A percentile compares a stretch with the other conserved stretches of the same genome.
Evolutionary conservation across 2,329 filamentous ascomycete species (phyloP).

Genomic region (Hansfordia pulvinata): DNA sequence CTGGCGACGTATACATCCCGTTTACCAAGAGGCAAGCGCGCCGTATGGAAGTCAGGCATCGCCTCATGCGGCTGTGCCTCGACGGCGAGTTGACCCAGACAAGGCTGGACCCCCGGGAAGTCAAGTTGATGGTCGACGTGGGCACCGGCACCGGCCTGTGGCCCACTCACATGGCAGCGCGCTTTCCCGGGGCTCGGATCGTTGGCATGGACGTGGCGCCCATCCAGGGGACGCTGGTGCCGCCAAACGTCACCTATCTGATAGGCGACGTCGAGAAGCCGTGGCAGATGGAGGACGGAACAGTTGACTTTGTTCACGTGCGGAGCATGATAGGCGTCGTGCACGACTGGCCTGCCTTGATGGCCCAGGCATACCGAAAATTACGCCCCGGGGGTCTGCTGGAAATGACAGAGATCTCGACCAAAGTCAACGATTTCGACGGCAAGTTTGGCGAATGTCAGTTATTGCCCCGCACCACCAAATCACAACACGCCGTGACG

Average conservation of each 20-base stretch:
- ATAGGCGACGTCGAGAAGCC: constrained; percentile 42
- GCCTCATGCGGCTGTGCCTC: constrained; percentile 13
- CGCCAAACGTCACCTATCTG: constrained; percentile 44
- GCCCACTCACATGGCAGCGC: constrained; percentile 26
- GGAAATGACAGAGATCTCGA: constrained; percentile 27
- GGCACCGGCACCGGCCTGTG: constrained; percentile 27
- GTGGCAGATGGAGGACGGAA: constrained; percentile 18
- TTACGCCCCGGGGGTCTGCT: constrained; percentile 29
- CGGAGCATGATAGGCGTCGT: constrained; percentile 30
- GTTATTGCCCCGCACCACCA: constrained; percentile 20
- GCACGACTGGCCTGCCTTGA: constrained; percentile 22
- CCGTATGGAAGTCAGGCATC: constrained; percentile 13
- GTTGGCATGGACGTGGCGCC: constrained; percentile 26
- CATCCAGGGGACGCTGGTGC: constrained; percentile 29
- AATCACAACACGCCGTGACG: constrained; percentile 13
- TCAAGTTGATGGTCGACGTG: constrained; percentile 23
- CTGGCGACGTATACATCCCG: constrained; percentile 15
- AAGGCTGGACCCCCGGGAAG: constrained; percentile 12
- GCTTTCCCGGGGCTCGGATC: constrained; percentile 23
- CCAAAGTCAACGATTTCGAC: constrained; percentile 25
- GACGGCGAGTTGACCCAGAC: constrained; percentile 14
- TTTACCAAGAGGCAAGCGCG: constrained; percentile 14
- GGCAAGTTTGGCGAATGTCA: constrained; percentile 16
- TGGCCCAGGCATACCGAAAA: constrained; percentile 22
- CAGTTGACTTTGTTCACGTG: constrained; percentile 27